Base-by-base conservation (phyloP, 345 rosid genomes). In the Combretum micranthum region DNA sequence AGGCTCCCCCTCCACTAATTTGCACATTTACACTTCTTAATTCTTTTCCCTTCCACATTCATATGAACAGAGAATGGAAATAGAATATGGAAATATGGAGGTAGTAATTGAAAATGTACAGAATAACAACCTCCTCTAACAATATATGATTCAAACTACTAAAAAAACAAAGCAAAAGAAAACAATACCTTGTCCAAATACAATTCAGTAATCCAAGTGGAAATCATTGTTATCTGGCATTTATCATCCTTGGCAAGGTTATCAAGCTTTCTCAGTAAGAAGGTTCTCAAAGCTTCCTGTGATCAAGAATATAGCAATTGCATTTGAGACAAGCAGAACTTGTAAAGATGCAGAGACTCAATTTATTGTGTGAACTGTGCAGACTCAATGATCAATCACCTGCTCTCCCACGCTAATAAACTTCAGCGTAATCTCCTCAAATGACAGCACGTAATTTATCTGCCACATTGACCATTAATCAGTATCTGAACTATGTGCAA, bases 261-360 rank as follows among this genome's bases (percentile, higher is more conserved):
- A 77, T 93, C 99, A 73, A 93, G 97, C 95, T 87, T 93, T 59
- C 80, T 83, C 81, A 93, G 68, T 62, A 93, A 71, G 73, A 85
- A 90, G 42, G 99, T 93, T 75, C 92, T 87, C 76, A 93, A 75
- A 82, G 97, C 96, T 79, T 93, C 99, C 99, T 93, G 84, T 65
- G 69, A 75, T 70, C 49, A 58, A 69, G 49, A 53, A 71, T 42
- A 58, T 49, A 23, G 32, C 42, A 22, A 13, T 32, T 5, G 39
- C 39, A 32, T 32, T 32, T 32, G 39, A 32, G 9, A 32, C 10
- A 4, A 32, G 39, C 9, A 32, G 39, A 32, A 32, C 39, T 32
- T 32, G 39, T 7, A 32, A 32, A 32, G 10, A 11, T 32, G 5
- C 26, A 25, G 26, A 4, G 39, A 32, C 9, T 32, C 1, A 32